Evolutionary conservation across 2,329 filamentous ascomycete species (phyloP).

Genomic region (Stagonosporopsis vannaccii): DNA sequence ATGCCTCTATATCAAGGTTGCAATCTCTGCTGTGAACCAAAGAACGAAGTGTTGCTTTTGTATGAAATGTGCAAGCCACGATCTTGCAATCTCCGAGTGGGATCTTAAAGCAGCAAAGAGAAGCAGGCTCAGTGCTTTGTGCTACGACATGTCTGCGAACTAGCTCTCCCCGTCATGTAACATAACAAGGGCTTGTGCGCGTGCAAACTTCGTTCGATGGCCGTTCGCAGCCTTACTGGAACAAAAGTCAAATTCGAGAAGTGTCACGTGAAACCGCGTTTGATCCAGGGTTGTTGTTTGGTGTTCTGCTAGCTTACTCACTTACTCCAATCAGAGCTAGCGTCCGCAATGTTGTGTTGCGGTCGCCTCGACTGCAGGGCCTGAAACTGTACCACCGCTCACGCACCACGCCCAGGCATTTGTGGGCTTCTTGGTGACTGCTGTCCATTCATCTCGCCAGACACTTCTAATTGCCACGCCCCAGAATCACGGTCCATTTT

Average conservation of each 20-base stretch:
- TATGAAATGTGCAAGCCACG: not conserved
- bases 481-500: too few relatives aligned
- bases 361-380: not conserved
- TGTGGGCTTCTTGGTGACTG: not conserved
- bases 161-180: not conserved
- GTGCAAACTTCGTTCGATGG: not conserved
- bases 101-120: not conserved
- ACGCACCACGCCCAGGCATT: not conserved
- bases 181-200: not conserved
- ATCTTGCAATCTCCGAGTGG: conserved; percentile 17
- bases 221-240: not conserved
- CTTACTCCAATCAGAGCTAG: not conserved
- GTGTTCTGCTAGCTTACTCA: not conserved
- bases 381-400: conserved; percentile 13
- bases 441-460: not conserved
- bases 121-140: not conserved
- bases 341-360: not conserved
- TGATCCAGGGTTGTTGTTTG: not conserved
- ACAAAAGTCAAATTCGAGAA: not conserved
- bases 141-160: not conserved
- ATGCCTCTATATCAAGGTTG: not conserved
- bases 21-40: not conserved
- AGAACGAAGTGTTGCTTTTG: not conserved
- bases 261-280: conserved; percentile 12
- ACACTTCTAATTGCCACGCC: not conserved